Evolutionary conservation across 1,284 basidiomycete species (phyloP), one percentile per base, ranked within the genome.

Genomic region (Cryptococcus maquisensis): DNA sequence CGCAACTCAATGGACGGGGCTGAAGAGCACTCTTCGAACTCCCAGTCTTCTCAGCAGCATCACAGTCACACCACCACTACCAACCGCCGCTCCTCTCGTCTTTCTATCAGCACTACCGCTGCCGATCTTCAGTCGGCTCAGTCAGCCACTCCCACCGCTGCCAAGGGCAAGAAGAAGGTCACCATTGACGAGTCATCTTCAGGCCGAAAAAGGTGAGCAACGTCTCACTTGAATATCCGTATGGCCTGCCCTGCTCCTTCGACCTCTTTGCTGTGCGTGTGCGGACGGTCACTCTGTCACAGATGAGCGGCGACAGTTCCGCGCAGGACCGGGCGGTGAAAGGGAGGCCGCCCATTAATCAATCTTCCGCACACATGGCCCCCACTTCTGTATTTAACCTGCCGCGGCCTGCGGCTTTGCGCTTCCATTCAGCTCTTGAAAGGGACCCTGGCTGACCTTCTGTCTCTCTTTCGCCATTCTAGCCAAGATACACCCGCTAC

Each of bases 61-160:
- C n/a, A 39, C 35, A 4, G n/a, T n/a, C 26, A 28, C 12, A 18
- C 41, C 35, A 44, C 8, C 39, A 21, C 41, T 23, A 47, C 20
- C 20, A 55, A 59, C 23, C 67, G 69, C 35, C 67, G 69, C 21
- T 71, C 69, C 4, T 59, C 69, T 23, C 66, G 69, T 10, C 53
- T 71, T 18, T 69, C 67, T 9, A 48, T 61, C 40, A 43, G 53
- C 8, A 51, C 51, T 16, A 23, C 54, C 8, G 51, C 61, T 15
- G 41, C 56, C 13, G 61, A 57, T 6, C 52, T 53, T 36, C 28
- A 32, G 3, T 45, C 46, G n/a, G 46, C 51, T 7, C 38, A 58
- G 13, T 42, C 56, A 23, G 16, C 59, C n/a, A 55, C 52, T 46
- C 15, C 43, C 12, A 20, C 7, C 43, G 24, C 5, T 26, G 52